Evolutionary conservation across 148 eudicot genomes (phyloP).

Genomic region (Rhododendron kiyosumense): DNA sequence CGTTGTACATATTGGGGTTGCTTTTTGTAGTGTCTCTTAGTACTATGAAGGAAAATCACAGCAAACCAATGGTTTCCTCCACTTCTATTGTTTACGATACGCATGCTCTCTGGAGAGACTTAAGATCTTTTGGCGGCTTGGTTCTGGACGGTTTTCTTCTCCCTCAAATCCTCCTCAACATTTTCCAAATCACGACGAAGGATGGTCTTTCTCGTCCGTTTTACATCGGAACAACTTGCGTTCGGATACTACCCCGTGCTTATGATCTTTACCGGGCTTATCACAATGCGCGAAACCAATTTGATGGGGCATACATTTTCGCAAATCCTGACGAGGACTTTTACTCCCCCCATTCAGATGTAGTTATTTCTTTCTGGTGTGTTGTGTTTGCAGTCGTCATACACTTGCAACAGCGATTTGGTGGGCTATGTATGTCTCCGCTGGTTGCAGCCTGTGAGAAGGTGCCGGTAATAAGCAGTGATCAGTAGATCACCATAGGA

Average conservation of each 20-base stretch:
- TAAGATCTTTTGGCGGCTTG: slow-evolving; percentile 26
- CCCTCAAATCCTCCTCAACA: slow-evolving; percentile 30
- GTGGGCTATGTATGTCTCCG: background rate
- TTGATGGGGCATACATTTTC: slow-evolving; percentile 19
- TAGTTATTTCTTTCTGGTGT: background rate
- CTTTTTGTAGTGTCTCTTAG: background rate
- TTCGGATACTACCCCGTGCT: slow-evolving; percentile 30
- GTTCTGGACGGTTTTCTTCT: slow-evolving; percentile 28
- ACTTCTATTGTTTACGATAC: no score
- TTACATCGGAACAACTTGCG: slow-evolving; percentile 32
- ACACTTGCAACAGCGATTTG: slow-evolving; percentile 8
- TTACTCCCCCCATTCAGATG: slow-evolving; percentile 30
- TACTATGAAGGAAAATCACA: background rate
- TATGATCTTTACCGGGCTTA: slow-evolving; percentile 32
- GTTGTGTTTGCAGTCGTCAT: background rate
- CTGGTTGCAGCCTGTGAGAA: background rate
- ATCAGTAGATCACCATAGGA: background rate
- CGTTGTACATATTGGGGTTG: background rate
- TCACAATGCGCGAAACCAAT: background rate
- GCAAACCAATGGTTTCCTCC: no score
- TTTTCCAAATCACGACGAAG: slow-evolving; percentile 12
- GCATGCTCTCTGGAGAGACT: background rate
- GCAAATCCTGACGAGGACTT: slow-evolving; percentile 31
- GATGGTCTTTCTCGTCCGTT: slow-evolving; percentile 27
- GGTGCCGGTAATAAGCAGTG: background rate